phyloP scores from a whole-genome alignment of 768 basidiomycete species.

The Auriscalpium orientale region DNA sequence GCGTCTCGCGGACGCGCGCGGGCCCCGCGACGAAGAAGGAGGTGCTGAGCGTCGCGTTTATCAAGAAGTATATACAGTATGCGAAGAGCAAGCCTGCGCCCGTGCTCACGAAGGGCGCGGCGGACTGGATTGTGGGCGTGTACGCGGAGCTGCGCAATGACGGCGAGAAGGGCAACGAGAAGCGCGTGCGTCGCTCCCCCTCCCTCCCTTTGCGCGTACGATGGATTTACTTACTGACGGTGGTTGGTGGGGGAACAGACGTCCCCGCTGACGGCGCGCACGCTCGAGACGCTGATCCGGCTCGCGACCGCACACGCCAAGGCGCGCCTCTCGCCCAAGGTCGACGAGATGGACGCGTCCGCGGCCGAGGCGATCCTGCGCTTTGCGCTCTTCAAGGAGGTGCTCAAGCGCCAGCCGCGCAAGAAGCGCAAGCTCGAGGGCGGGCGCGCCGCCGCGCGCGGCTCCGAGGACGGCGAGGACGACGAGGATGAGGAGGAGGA shows the following conservation, averaged over 20 bases:
- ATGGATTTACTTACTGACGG: neutral
- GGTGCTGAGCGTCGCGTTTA: constrained; percentile 85
- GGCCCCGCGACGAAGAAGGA: constrained; percentile 61
- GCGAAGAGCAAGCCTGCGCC: constrained; percentile 87
- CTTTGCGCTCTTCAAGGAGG: constrained; percentile 97
- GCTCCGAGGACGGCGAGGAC: constrained; percentile 31
- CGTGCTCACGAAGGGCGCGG: constrained; percentile 83
- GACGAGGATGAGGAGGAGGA: constrained; percentile 47
- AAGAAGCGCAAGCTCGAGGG: constrained; percentile 86
- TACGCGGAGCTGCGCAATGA: constrained; percentile 92
- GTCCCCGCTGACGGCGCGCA: constrained; percentile 94
- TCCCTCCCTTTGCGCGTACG: neutral
- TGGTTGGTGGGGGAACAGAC: no score
- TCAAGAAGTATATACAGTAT: constrained; percentile 98
- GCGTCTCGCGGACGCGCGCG: constrained; percentile 40
- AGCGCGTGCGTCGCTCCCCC: constrained; percentile 48
- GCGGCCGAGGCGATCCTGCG: constrained; percentile 94
- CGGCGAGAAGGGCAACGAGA: constrained; percentile 81
- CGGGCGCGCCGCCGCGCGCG: constrained; percentile 38
- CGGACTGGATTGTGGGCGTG: constrained; percentile 87
- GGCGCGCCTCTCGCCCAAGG: constrained; percentile 78
- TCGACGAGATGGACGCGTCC: constrained; percentile 78
- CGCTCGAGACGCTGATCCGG: constrained; percentile 96
- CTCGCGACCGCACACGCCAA: constrained; percentile 97
- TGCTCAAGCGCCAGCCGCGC: constrained; percentile 67